Percentiles rank a stretch among this genome's conserved stretches.
Conservation (phyloP, 768 basidiomycete genomes). For the Nidula microcarpa region DNA sequence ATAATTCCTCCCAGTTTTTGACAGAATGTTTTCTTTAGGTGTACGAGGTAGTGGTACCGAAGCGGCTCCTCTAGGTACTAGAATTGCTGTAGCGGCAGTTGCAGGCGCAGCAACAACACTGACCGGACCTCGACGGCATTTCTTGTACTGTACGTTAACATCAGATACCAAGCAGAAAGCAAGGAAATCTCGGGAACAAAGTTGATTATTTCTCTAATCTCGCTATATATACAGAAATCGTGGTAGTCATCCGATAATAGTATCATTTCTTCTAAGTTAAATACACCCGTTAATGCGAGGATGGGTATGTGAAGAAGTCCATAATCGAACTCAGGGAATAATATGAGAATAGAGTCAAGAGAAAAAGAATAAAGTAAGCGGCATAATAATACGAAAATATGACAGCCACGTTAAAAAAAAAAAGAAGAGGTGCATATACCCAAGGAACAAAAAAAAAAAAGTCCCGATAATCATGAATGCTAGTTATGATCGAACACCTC, state of each 20-base stretch:
- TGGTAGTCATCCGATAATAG: too few relatives aligned
- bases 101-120: conserved; percentile 54
- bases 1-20: conserved; percentile 58
- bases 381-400: not conserved
- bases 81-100: conserved; percentile 64
- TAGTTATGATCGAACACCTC: conserved; percentile 37
- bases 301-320: too few relatives aligned
- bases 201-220: not conserved
- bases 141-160: conserved; percentile 77
- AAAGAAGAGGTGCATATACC: not conserved
- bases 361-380: not conserved
- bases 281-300: too few relatives aligned
- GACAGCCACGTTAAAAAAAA: not conserved
- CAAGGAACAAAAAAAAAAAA: conserved; percentile 2
- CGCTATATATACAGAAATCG: too few relatives aligned
- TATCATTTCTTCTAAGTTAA: too few relatives aligned
- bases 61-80: conserved; percentile 53
- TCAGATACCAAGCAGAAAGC: conserved; percentile 48
- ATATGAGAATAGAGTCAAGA: too few relatives aligned
- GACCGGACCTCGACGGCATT: conserved; percentile 75
- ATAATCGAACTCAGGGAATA: too few relatives aligned
- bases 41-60: conserved; percentile 75
- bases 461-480: conserved; percentile 1
- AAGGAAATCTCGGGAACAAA: conserved; percentile 15
- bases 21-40: conserved; percentile 86